Evolutionary conservation across 768 basidiomycete genomes (phyloP).

Genomic region (Termitomyces sp.): DNA sequence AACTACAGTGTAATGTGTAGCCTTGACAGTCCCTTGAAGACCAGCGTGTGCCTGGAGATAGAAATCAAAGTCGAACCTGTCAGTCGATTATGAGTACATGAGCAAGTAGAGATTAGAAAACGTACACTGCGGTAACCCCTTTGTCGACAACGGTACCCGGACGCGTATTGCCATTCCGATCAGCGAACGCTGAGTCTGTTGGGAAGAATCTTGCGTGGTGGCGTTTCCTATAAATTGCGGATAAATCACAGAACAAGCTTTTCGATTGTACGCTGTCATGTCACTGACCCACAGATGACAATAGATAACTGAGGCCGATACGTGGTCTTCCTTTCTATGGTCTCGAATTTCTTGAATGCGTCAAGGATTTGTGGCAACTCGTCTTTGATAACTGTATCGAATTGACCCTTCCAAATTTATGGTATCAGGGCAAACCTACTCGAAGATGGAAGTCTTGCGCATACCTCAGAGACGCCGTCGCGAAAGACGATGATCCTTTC

Average conservation of each 20-base stretch:
- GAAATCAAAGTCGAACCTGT: constrained; percentile 59
- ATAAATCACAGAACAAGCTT: no score
- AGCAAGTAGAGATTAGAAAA: constrained; percentile 10
- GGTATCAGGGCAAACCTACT: background rate
- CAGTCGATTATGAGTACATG: constrained; percentile 11
- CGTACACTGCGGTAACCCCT: constrained; percentile 67
- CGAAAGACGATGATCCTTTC: constrained; percentile 69
- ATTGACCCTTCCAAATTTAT: constrained; percentile 57
- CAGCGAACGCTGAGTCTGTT: constrained; percentile 39
- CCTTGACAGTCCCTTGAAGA: constrained; percentile 61
- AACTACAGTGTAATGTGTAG: constrained; percentile 76
- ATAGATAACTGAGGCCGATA: constrained; percentile 67
- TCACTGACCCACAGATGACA: constrained; percentile 60
- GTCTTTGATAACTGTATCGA: constrained; percentile 47
- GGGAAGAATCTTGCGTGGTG: constrained; percentile 65
- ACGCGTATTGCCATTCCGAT: constrained; percentile 68
- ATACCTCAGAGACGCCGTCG: constrained; percentile 78
- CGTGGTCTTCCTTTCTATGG: constrained; percentile 30
- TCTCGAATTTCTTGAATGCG: constrained; percentile 50
- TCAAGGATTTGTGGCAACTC: constrained; percentile 60
- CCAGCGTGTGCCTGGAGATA: constrained; percentile 74
- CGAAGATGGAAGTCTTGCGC: constrained; percentile 10
- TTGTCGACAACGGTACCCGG: constrained; percentile 80
- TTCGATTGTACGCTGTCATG: background rate
- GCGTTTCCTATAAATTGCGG: constrained; percentile 40